Conservation (phyloP, 1,139 yeast species). For the Kodamaea arcana region DNA sequence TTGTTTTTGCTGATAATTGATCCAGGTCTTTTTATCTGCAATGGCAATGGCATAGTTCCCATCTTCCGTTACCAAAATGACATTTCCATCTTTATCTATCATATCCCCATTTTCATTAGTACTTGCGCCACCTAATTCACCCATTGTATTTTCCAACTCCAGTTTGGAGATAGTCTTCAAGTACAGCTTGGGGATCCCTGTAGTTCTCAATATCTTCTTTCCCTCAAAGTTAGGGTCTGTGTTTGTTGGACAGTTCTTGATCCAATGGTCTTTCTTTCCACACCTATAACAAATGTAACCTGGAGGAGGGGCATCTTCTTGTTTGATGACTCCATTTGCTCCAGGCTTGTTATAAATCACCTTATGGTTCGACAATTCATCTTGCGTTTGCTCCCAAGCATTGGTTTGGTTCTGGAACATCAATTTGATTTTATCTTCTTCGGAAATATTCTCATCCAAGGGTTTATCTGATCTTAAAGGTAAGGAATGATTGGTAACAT, state of each 20-base stretch:
- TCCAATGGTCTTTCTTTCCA: slow-evolving; percentile 96
- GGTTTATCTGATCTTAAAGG: slow-evolving; percentile 11
- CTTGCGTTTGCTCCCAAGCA: slow-evolving; percentile 94
- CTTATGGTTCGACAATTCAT: slow-evolving; percentile 75
- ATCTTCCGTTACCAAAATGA: slow-evolving; percentile 83
- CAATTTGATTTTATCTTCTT: slow-evolving; percentile 81
- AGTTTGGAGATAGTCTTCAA: slow-evolving; percentile 66
- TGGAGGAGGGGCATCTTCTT: slow-evolving; percentile 85
- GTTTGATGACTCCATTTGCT: slow-evolving; percentile 18
- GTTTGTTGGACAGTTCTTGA: slow-evolving; percentile 91
- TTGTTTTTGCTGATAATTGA: slow-evolving; percentile 70
- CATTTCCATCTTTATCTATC: slow-evolving; percentile 61
- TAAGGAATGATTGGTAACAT: slow-evolving; percentile 1
- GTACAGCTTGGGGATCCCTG: slow-evolving; percentile 95
- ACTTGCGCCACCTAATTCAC: slow-evolving; percentile 41
- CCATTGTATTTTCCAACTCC: slow-evolving; percentile 49
- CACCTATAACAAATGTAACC: slow-evolving; percentile 95
- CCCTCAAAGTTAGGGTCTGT: slow-evolving; percentile 94
- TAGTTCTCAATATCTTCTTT: slow-evolving; percentile 82
- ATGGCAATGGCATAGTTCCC: slow-evolving; percentile 94
- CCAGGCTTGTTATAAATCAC: slow-evolving; percentile 54
- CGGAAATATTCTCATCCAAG: slow-evolving; percentile 48
- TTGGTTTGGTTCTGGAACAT: slow-evolving; percentile 92
- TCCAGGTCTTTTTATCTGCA: slow-evolving; percentile 94
- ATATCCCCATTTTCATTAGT: slow-evolving; percentile 46